A percentile compares a stretch with the other conserved stretches of the same genome.
These are phyloP conservation scores for Stagonosporopsis tanaceti DNA, from an alignment of 2,329 filamentous ascomycete species.

Conservation along the genomic window DNA sequence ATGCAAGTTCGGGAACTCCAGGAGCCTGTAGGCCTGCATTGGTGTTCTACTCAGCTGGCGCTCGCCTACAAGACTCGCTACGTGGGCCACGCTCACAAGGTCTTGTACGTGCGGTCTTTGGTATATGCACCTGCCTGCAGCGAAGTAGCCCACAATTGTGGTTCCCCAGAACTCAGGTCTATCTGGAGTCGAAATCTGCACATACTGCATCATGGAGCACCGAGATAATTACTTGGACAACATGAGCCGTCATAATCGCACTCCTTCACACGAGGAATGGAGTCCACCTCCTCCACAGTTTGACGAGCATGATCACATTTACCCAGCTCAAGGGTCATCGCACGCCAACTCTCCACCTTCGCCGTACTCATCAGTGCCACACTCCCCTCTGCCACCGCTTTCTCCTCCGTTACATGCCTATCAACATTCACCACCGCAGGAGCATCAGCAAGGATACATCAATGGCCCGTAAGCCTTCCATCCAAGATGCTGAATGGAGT, in stretches of 20 bases:
- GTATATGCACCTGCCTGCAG: slow-evolving; percentile 7
- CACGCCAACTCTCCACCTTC: slow-evolving; percentile 16
- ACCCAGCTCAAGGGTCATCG: slow-evolving; percentile 13
- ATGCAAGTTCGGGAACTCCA: slow-evolving; percentile 17
- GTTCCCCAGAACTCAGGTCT: not conserved
- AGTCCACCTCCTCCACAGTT: slow-evolving; percentile 32
- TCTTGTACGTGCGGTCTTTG: not conserved
- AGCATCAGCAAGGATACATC: slow-evolving; percentile 29
- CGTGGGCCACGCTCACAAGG: slow-evolving; percentile 6
- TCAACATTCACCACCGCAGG: slow-evolving; percentile 18
- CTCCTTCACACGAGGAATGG: slow-evolving; percentile 28
- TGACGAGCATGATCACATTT: slow-evolving; percentile 30
- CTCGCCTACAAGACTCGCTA: slow-evolving; percentile 12
- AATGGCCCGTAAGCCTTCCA: slow-evolving; percentile 1
- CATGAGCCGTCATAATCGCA: slow-evolving; percentile 3
- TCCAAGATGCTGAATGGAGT: not conserved
- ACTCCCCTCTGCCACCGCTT: slow-evolving; percentile 26
- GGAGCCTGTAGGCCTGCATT: slow-evolving; percentile 17
- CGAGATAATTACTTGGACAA: slow-evolving; percentile 7
- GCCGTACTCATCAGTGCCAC: slow-evolving; percentile 12
- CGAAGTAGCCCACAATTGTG: not conserved
- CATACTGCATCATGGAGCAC: slow-evolving; percentile 6
- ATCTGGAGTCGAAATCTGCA: not conserved
- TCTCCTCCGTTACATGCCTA: slow-evolving; percentile 27
- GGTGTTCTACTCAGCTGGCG: slow-evolving; percentile 22